Percentiles rank a stretch among this genome's conserved stretches.
Evolutionary conservation across 2,329 filamentous ascomycete species (phyloP).

Genomic region (Hysterium pulicare): DNA sequence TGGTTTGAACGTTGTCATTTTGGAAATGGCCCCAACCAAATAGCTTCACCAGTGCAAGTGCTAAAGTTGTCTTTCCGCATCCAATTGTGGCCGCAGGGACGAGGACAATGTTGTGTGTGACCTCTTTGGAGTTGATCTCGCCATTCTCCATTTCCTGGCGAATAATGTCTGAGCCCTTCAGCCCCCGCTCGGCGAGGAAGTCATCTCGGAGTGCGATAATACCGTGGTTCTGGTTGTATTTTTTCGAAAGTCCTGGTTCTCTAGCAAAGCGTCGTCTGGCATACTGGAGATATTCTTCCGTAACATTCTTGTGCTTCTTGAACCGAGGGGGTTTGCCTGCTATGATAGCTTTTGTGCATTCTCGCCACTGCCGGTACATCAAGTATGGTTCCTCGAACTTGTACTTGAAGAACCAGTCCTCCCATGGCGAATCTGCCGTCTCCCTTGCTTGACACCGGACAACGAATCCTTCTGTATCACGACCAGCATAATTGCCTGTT

Average conservation of each 20-base stretch:
- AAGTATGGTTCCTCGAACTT: slow-evolving; percentile 99
- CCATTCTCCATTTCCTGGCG: slow-evolving; percentile 63
- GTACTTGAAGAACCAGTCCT: slow-evolving; percentile 99
- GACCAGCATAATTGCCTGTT: slow-evolving; percentile 83
- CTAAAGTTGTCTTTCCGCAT: slow-evolving; percentile 94
- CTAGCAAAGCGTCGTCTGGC: slow-evolving; percentile 69
- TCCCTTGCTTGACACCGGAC: slow-evolving; percentile 75
- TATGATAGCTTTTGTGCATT: slow-evolving; percentile 91
- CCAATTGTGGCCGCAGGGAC: slow-evolving; percentile 90
- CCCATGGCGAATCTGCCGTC: slow-evolving; percentile 53
- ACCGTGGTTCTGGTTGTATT: slow-evolving; percentile 84
- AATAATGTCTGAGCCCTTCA: slow-evolving; percentile 87
- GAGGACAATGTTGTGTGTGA: slow-evolving; percentile 70
- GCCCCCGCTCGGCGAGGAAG: slow-evolving; percentile 76
- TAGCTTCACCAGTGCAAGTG: slow-evolving; percentile 73
- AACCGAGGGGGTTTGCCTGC: slow-evolving; percentile 67
- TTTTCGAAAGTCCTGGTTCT: slow-evolving; percentile 64
- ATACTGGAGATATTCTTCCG: slow-evolving; percentile 83
- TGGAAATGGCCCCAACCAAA: slow-evolving; percentile 93
- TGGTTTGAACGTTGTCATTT: slow-evolving; percentile 90
- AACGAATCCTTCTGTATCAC: slow-evolving; percentile 95
- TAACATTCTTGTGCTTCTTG: slow-evolving; percentile 86
- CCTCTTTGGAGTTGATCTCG: slow-evolving; percentile 50
- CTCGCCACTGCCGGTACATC: slow-evolving; percentile 98
- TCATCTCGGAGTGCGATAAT: slow-evolving; percentile 89